Evolutionary conservation across 257 asterid genomes (phyloP).

Genomic region (Solanum ossicruentum): DNA sequence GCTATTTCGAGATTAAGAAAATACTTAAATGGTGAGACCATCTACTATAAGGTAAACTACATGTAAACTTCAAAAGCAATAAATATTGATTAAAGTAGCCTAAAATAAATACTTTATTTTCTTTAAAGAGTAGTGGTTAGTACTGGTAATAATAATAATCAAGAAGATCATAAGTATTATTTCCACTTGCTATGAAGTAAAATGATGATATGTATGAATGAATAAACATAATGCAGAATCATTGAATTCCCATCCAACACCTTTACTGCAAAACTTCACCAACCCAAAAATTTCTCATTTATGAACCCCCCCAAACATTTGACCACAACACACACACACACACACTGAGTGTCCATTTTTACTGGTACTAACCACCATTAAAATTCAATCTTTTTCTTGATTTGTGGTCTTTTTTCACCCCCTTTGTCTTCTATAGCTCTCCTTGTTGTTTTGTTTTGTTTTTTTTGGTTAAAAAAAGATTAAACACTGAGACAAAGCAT

Average conservation of each 20-base stretch:
- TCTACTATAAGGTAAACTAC: not conserved
- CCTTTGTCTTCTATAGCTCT: not conserved
- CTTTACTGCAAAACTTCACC: constrained; percentile 14
- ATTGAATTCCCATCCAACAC: constrained; percentile 26
- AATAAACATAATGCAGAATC: constrained; percentile 9
- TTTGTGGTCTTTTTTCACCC: not conserved
- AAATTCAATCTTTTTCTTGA: not conserved
- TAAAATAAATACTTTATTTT: not conserved
- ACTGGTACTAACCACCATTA: not conserved
- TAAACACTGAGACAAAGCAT: constrained; percentile 10
- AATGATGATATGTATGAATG: not conserved
- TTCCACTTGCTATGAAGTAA: not conserved
- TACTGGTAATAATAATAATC: not conserved
- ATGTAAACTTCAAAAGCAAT: not conserved
- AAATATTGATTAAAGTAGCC: not conserved
- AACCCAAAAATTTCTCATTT: constrained; percentile 21
- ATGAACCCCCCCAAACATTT: constrained; percentile 30
- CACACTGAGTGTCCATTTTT: constrained; percentile 1
- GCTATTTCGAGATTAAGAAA: no score
- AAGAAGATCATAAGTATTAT: not conserved
- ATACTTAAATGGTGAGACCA: not conserved
- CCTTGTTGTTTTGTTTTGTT: not conserved
- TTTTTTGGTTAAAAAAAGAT: not conserved
- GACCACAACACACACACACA: constrained; percentile 8
- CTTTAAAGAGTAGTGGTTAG: not conserved